Evolutionary conservation across 164 flowering plant genomes (phyloP), one percentile per base, ranked within the genome.

Genomic region (Nelumbo lutea): DNA sequence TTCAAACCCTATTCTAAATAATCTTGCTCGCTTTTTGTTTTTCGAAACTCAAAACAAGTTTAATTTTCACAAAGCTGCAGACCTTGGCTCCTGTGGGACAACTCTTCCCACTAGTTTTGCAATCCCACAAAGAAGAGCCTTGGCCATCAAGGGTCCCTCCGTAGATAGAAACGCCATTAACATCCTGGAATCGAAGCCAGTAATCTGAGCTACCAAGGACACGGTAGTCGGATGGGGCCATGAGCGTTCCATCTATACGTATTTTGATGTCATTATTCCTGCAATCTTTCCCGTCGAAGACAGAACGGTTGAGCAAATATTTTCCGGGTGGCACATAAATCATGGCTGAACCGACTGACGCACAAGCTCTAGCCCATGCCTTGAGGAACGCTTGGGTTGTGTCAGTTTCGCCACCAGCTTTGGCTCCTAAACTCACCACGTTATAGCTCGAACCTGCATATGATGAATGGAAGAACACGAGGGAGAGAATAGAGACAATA

Each of bases 91-190:
- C 55, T 2, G 2, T 13, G 3, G 55, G 55, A 10, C 55, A 51
- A 5, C 10, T 51, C 5, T 46, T 46, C 48, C 48, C 48, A 46
- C 5, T 4, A 46, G 48, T 4, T 7, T 46, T 46, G 48, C 55
- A 51, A 51, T 73, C 82, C 90, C 90, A 86, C 63, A 86, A 61
- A 4, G 51, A 63, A 8, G 78, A 2, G 5, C 83, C 90, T 9
- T 70, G 79, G 4, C 76, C 90, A 15, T 86, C 90, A n/a, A 86
- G 69, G 6, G 70, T 62, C 3, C 90, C 90, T 1, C 90, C 55
- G 55, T 51, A 51, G 55, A 51, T 10, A 13, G 55, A 46, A 46
- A 46, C 48, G 5, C 48, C 48, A 7, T 46, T 46, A 7, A 46
- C 48, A 7, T 46, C 48, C 48, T 46, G 5, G 7, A 46, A 46